Conservation (phyloP, 305 asterid species). For the Fraxinus albicans region DNA sequence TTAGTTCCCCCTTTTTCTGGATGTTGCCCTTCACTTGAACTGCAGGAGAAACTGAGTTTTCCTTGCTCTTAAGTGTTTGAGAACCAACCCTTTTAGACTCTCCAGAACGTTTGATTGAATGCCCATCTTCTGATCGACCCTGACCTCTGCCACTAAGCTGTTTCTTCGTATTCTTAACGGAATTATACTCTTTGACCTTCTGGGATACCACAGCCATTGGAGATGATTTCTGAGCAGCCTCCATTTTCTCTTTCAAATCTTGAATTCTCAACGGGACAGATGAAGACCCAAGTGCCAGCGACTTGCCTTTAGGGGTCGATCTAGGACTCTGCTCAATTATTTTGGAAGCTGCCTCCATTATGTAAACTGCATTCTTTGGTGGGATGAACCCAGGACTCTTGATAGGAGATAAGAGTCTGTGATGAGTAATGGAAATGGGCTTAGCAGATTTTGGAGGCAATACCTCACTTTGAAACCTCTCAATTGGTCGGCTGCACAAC, state of each 20-base stretch:
- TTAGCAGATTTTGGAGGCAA: conserved; percentile 90
- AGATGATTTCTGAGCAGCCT: conserved; percentile 61
- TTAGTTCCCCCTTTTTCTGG: conserved; percentile 54
- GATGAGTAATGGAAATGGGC: conserved; percentile 69
- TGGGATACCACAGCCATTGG: conserved; percentile 41
- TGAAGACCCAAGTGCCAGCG: conserved; percentile 55
- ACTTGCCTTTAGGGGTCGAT: conserved; percentile 47
- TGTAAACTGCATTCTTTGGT: conserved; percentile 79
- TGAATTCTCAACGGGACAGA: conserved; percentile 67
- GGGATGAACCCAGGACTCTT: conserved; percentile 92
- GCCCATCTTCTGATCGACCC: conserved; percentile 44
- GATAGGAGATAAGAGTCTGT: conserved; percentile 81
- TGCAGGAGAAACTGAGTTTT: conserved; percentile 53
- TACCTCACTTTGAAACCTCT: conserved; percentile 83
- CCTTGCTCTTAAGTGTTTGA: conserved; percentile 58
- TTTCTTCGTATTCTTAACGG: conserved; percentile 44
- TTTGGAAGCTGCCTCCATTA: conserved; percentile 86
- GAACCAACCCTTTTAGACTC: conserved; percentile 48
- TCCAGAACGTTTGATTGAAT: conserved; percentile 44
- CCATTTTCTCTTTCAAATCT: conserved; percentile 68
- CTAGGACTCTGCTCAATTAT: conserved; percentile 90
- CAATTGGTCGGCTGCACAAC: conserved; percentile 63
- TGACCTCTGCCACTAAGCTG: conserved; percentile 45
- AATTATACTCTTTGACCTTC: conserved; percentile 44
- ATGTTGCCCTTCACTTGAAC: conserved; percentile 55